phyloP scores from a whole-genome alignment of 306 rosid genomes.

The Pterocarpus santalinus region DNA sequence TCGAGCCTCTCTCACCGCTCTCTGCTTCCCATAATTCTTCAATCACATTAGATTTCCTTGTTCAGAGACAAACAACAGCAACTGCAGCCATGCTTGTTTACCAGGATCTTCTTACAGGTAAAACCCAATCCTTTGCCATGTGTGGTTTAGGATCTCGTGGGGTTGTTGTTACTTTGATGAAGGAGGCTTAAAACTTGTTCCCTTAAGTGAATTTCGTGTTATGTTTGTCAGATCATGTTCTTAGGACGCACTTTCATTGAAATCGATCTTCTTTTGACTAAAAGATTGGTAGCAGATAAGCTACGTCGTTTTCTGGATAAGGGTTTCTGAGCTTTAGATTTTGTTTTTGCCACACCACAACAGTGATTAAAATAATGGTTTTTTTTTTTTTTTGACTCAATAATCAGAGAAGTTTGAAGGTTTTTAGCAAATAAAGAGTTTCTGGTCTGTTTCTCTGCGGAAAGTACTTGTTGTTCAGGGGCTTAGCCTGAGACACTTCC shows the following conservation, averaged over 20 bases:
- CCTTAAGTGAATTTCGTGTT: not conserved
- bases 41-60: too few relatives aligned
- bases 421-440: too few relatives aligned
- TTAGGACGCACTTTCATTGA: not conserved
- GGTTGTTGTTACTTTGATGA: not conserved
- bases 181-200: not conserved
- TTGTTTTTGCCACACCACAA: not conserved
- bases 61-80: not conserved
- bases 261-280: slow-evolving; percentile 2
- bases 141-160: not conserved
- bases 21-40: too few relatives aligned
- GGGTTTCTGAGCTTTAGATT: not conserved
- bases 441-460: too few relatives aligned
- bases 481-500: not conserved
- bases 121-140: not conserved
- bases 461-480: not conserved
- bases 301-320: not conserved
- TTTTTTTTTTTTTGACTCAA: too few relatives aligned
- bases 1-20: too few relatives aligned
- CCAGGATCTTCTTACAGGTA: slow-evolving; percentile 73
- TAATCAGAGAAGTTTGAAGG: too few relatives aligned
- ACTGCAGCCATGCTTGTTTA: slow-evolving; percentile 64
- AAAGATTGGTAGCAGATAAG: not conserved
- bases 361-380: too few relatives aligned
- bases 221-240: not conserved